Conservation (phyloP, 2,329 filamentous ascomycete genomes). For the Xylaria digitata region DNA sequence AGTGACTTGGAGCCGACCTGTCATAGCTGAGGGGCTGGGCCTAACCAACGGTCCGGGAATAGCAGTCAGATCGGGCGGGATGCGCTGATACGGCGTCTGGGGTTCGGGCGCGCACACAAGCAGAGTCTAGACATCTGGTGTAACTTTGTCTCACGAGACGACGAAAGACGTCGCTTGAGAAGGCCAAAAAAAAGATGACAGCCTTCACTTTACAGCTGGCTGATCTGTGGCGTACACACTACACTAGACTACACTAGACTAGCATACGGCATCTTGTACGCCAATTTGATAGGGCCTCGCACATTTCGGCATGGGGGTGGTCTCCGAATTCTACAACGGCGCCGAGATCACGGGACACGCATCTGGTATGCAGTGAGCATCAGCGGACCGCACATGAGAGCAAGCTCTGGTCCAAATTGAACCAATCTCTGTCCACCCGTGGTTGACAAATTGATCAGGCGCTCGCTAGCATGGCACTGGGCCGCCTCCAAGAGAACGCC, state of each 20-base stretch:
- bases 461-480: slow-evolving; percentile 26
- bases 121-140: neutral
- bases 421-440: slow-evolving; percentile 26
- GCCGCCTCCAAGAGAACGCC: slow-evolving; percentile 18
- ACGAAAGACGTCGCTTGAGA: neutral
- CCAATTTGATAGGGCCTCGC: slow-evolving; percentile 5
- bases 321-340: slow-evolving; percentile 31
- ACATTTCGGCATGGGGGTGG: slow-evolving; percentile 17
- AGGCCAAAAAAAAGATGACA: neutral
- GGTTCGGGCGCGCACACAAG: neutral
- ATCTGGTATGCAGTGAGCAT: slow-evolving; percentile 36
- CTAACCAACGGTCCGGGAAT: slow-evolving; percentile 17
- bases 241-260: neutral
- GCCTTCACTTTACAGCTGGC: slow-evolving; percentile 8
- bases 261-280: slow-evolving; percentile 14
- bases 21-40: slow-evolving; percentile 3
- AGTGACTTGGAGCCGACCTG: slow-evolving; percentile 18
- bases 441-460: slow-evolving; percentile 36
- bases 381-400: slow-evolving; percentile 20
- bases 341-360: slow-evolving; percentile 36
- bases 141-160: too few relatives aligned
- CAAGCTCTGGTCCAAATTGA: slow-evolving; percentile 17
- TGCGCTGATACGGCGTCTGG: slow-evolving; percentile 8
- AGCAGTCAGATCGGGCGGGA: slow-evolving; percentile 13
- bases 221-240: slow-evolving; percentile 17